Conservation (phyloP, 495 filamentous ascomycete genomes). For the Hypoxylon subgilvum region DNA sequence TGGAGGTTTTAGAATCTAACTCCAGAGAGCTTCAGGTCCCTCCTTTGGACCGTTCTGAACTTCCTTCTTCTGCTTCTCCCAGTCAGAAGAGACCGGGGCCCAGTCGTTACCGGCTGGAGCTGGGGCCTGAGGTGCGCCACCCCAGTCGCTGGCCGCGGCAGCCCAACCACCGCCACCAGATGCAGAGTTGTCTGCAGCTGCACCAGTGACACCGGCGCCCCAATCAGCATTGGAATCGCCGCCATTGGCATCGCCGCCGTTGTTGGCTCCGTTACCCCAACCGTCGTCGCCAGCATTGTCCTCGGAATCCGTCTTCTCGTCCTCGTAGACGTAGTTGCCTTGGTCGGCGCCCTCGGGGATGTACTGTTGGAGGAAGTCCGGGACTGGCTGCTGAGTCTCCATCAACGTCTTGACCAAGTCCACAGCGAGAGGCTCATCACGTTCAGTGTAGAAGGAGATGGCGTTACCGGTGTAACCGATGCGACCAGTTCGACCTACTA, state of each 20-base stretch:
- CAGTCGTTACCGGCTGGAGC: not conserved
- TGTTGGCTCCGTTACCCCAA: slow-evolving; percentile 20
- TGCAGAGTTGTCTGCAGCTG: not conserved
- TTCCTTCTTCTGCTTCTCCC: too few relatives aligned
- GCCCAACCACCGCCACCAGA: not conserved
- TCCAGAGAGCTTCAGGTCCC: too few relatives aligned
- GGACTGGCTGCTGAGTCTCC: slow-evolving; percentile 76
- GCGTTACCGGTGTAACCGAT: slow-evolving; percentile 88
- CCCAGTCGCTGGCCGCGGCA: slow-evolving; percentile 9
- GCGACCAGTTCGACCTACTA: slow-evolving; percentile 84
- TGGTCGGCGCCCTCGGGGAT: slow-evolving; percentile 59
- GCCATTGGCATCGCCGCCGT: slow-evolving; percentile 8
- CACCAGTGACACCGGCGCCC: not conserved
- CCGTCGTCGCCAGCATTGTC: slow-evolving; percentile 33
- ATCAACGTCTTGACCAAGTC: slow-evolving; percentile 78
- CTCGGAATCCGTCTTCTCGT: slow-evolving; percentile 66
- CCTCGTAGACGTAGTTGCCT: slow-evolving; percentile 61
- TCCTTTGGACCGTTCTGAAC: too few relatives aligned
- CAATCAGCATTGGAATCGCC: slow-evolving; percentile 10
- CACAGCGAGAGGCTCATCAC: slow-evolving; percentile 70
- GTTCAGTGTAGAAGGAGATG: slow-evolving; percentile 80
- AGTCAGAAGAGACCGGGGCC: too few relatives aligned
- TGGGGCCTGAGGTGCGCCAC: not conserved
- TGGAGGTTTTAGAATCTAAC: too few relatives aligned
- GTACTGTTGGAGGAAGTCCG: slow-evolving; percentile 76